phyloP scores from a whole-genome alignment of 192 early-diverging fungal species.

The Rhizophlyctis rosea region DNA sequence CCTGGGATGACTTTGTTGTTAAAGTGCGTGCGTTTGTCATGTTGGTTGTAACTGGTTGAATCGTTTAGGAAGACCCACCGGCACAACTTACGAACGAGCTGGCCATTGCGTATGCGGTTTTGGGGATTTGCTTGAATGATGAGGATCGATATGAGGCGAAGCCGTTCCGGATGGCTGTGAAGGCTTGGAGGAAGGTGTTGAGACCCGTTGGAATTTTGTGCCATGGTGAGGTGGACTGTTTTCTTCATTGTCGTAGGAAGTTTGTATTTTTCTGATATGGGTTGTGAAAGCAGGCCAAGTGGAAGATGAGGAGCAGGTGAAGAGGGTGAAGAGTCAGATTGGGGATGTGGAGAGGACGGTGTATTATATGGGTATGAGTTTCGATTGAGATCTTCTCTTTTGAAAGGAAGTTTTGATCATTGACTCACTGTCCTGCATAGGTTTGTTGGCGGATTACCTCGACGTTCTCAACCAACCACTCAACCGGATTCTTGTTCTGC shows the following conservation, averaged over 20 bases:
- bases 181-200: constrained; percentile 59
- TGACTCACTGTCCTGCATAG: too few species aligned
- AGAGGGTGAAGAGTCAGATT: too few species aligned
- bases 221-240: constrained; percentile 2
- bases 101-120: constrained; percentile 57
- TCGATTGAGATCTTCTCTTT: constrained; percentile 10
- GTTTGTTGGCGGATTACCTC: constrained; percentile 60
- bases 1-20: too few species aligned
- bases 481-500: constrained; percentile 50
- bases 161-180: constrained; percentile 52
- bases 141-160: constrained; percentile 21
- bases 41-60: too few species aligned
- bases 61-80: too few species aligned
- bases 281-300: too few species aligned
- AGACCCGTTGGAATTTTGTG: constrained; percentile 36
- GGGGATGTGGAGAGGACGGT: background rate
- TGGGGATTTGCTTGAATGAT: constrained; percentile 49
- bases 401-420: too few species aligned
- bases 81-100: constrained; percentile 41
- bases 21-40: too few species aligned
- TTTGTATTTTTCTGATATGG: too few species aligned
- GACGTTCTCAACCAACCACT: constrained; percentile 52
- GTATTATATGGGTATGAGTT: background rate
- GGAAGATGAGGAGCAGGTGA: too few species aligned
- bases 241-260: too few species aligned